These are phyloP conservation scores for Sporothrix brasiliensis DNA, from an alignment of 2,329 filamentous ascomycete species.

Conservation along the genomic window DNA sequence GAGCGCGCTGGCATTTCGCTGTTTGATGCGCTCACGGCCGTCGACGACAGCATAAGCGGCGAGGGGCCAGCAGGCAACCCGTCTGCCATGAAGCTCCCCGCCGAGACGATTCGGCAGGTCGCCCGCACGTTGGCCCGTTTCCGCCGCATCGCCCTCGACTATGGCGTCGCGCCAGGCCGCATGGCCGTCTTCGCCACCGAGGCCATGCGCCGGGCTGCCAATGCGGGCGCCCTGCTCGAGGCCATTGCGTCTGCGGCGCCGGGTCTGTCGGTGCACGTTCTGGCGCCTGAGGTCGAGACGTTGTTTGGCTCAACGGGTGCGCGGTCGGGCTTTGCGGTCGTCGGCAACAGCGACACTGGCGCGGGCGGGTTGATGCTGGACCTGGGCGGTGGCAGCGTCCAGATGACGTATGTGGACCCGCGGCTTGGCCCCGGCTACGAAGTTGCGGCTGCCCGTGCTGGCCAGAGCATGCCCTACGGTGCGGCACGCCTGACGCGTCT, in stretches of 20 bases:
- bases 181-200: conserved; percentile 83
- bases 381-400: conserved; percentile 72
- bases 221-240: conserved; percentile 67
- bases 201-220: conserved; percentile 79
- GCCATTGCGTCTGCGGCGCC: conserved; percentile 63
- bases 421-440: conserved; percentile 49
- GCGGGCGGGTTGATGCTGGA: conserved; percentile 76
- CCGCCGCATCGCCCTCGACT: conserved; percentile 66
- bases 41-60: conserved; percentile 37
- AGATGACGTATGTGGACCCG: conserved; percentile 66
- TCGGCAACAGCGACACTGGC: conserved; percentile 45
- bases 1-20: conserved; percentile 80
- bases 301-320: conserved; percentile 81
- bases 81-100: conserved; percentile 49
- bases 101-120: conserved; percentile 65
- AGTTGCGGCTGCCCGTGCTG: conserved; percentile 56
- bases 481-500: conserved; percentile 60
- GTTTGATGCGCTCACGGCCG: conserved; percentile 71
- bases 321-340: conserved; percentile 68
- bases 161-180: conserved; percentile 65
- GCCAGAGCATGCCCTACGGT: conserved; percentile 63
- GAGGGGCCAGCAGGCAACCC: not conserved
- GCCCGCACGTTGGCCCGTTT: conserved; percentile 70
- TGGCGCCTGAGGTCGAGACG: conserved; percentile 80
- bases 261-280: conserved; percentile 70